Base-by-base conservation (phyloP, 345 rosid species). In the Bruguiera gymnorhiza region DNA sequence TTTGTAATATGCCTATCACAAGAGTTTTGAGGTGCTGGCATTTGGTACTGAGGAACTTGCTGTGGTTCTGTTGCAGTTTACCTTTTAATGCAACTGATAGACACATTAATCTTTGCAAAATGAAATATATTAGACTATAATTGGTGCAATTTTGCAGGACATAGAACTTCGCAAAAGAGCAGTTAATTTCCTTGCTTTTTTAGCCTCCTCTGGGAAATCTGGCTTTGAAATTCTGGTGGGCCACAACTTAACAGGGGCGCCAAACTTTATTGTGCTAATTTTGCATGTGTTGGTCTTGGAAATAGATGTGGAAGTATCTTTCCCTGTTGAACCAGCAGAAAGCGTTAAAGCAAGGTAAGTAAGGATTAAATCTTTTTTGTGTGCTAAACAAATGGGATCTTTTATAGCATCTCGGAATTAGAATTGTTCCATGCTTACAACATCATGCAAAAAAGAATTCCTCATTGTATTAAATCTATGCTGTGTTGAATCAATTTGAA, bases 161-260 rank as follows among this genome's bases (percentile, higher is more conserved):
- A 75, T 92, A 75, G 87, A 83, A 70, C 93, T 94, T 31, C 86
- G 86, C 73, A 80, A 89, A 73, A 85, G 78, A 50, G 89, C 86
- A 39, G 73, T 88, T 54, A 77, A 74, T 71, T 67, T 83, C 70
- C 82, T 95, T 63, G 97, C 97, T 30, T 85, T 86, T 65, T 69
- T 87, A 70, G 89, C 86, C 63, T 88, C 99, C 31, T 92, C 91
- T 61, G 92, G 96, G 71, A 86, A 80, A 66, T 73, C 83, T 51
- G 97, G 97, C 62, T 86, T 84, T 79, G 87, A 92, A 77, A 79
- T 92, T 65, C 76, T 92, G 63, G 79, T 79, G 66, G 74, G 62
- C 73, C 82, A 72, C 74, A 83, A 82, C 70, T 68, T 87, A 71
- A 58, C 75, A 58, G 80, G 80, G 78, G 97, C 77, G 52, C 75